A percentile compares a stretch with the other conserved stretches of the same genome.
phyloP scores from a whole-genome alignment of 2,329 filamentous ascomycete genomes.

The Clarireedia hainanense region DNA sequence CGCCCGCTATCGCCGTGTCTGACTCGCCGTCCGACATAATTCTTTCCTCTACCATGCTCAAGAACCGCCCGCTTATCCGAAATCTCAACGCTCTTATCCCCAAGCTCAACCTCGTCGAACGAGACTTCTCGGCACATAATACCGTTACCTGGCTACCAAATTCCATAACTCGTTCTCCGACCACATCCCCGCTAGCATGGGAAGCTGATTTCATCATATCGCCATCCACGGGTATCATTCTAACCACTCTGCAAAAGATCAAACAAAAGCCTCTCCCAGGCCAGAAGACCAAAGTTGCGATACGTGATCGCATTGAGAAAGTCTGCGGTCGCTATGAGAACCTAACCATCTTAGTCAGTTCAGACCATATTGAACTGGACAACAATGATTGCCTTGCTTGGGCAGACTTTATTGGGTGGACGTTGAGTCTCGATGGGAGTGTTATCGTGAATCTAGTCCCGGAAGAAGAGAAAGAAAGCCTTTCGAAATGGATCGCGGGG shows the following conservation, averaged over 20 bases:
- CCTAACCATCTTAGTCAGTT: conserved; percentile 61
- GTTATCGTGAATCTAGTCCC: conserved; percentile 38
- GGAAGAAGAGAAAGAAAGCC: conserved; percentile 40
- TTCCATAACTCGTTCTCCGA: conserved; percentile 30
- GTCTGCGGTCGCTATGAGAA: conserved; percentile 56
- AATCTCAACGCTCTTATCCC: conserved; percentile 42
- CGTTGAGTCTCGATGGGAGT: conserved; percentile 30
- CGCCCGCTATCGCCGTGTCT: conserved; percentile 11
- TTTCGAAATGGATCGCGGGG: conserved; percentile 48
- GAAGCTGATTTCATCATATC: conserved; percentile 72
- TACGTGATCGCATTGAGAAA: conserved; percentile 47
- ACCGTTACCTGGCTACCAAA: conserved; percentile 29
- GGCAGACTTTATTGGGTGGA: conserved; percentile 26
- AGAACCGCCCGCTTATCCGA: conserved; percentile 40
- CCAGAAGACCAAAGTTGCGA: conserved; percentile 36
- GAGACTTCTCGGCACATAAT: conserved; percentile 44
- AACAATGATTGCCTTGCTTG: conserved; percentile 22
- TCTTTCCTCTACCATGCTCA: conserved; percentile 40
- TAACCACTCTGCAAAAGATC: conserved; percentile 63
- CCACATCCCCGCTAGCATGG: conserved; percentile 34
- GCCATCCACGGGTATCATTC: conserved; percentile 57
- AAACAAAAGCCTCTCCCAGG: conserved; percentile 66
- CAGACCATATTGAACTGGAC: conserved; percentile 33
- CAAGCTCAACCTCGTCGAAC: conserved; percentile 47
- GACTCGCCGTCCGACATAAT: conserved; percentile 36